Conservation (phyloP, 164 flowering plant genomes). For the Sextonia rubra region DNA sequence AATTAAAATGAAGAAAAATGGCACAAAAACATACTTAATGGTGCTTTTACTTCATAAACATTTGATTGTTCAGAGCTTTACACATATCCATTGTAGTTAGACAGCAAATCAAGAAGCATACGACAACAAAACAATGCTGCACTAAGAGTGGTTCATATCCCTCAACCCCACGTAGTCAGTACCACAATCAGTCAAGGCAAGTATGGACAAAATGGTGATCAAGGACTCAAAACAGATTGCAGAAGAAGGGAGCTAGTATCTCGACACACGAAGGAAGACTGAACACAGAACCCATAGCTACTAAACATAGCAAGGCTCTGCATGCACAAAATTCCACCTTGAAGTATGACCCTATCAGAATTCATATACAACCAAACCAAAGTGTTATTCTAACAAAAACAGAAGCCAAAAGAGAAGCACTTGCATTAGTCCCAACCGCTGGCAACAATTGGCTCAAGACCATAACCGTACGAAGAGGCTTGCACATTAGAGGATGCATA, state of each 20-base stretch:
- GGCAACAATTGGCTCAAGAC: slow-evolving; percentile 22
- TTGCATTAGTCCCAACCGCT: slow-evolving; percentile 35
- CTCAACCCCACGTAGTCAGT: not conserved
- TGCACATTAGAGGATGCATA: not conserved
- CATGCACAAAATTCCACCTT: not conserved
- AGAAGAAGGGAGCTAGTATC: not conserved
- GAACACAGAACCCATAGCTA: not conserved
- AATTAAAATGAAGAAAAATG: not conserved
- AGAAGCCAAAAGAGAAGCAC: not conserved
- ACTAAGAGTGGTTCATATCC: not conserved
- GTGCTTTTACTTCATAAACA: not conserved
- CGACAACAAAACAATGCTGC: not conserved
- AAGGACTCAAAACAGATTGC: not conserved
- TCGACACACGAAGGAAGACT: not conserved
- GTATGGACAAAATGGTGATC: not conserved
- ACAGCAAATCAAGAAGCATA: not conserved
- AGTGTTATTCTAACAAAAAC: not conserved
- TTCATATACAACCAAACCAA: not conserved
- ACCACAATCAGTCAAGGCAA: not conserved
- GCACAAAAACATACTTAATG: not conserved
- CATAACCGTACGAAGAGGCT: slow-evolving; percentile 8
- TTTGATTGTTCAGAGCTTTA: not conserved
- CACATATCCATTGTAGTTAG: not conserved
- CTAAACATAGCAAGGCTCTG: slow-evolving; percentile 1
- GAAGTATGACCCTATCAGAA: not conserved